phyloP scores from a whole-genome alignment of 495 filamentous ascomycete genomes.

The Neurospora hispaniola region DNA sequence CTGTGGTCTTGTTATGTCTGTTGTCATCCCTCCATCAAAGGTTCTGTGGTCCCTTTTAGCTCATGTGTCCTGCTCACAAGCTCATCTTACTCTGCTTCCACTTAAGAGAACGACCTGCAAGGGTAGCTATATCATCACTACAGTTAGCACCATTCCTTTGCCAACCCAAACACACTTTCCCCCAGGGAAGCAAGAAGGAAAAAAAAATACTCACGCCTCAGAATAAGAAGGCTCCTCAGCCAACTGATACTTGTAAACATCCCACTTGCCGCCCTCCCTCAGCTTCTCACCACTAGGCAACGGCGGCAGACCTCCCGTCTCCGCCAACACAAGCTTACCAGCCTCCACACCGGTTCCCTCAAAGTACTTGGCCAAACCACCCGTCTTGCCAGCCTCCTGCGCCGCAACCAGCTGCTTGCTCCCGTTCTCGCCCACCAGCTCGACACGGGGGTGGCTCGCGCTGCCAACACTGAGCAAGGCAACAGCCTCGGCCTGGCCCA shows the following conservation, averaged over 20 bases:
- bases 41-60: neutral
- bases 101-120: slow-evolving; percentile 25
- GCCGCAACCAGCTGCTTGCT: slow-evolving; percentile 67
- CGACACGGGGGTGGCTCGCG: slow-evolving; percentile 66
- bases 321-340: slow-evolving; percentile 53
- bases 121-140: slow-evolving; percentile 19
- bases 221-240: slow-evolving; percentile 46
- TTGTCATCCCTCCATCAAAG: neutral
- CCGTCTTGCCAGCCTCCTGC: slow-evolving; percentile 64
- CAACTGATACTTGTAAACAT: slow-evolving; percentile 45
- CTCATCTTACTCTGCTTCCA: neutral
- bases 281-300: slow-evolving; percentile 56
- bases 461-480: slow-evolving; percentile 78
- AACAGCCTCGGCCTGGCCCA: slow-evolving; percentile 78
- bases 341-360: slow-evolving; percentile 53
- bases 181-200: too few relatives aligned
- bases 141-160: slow-evolving; percentile 10
- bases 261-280: slow-evolving; percentile 30
- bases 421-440: slow-evolving; percentile 77
- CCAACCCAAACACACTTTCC: neutral
- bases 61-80: neutral
- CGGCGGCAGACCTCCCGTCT: slow-evolving; percentile 64
- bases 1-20: neutral
- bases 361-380: slow-evolving; percentile 59
- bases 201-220: slow-evolving; percentile 38